Conservation (phyloP, 371 early-diverging fungal species). For the Rhizomucor pusillus region DNA sequence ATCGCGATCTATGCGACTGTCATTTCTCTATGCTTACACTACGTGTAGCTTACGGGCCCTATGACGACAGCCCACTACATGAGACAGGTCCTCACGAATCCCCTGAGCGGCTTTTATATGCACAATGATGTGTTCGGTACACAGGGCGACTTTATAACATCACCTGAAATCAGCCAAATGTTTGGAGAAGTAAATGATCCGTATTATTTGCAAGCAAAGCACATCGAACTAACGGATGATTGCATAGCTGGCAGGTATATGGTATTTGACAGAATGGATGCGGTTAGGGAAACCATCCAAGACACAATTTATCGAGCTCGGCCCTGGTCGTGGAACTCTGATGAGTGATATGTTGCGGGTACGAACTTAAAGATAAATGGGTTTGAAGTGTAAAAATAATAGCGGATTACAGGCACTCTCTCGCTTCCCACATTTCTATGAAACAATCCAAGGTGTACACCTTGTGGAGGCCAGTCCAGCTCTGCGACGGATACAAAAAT, state of each 20-base stretch:
- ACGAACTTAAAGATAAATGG: slow-evolving; percentile 8
- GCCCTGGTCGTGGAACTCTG: slow-evolving; percentile 94
- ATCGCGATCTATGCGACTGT: not conserved
- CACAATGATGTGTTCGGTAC: slow-evolving; percentile 88
- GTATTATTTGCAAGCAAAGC: not conserved
- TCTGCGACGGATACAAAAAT: slow-evolving; percentile 69
- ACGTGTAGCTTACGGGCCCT: slow-evolving; percentile 70
- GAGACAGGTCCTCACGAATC: slow-evolving; percentile 85
- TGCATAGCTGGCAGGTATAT: slow-evolving; percentile 68
- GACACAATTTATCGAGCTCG: slow-evolving; percentile 84
- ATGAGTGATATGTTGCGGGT: slow-evolving; percentile 91
- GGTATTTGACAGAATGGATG: slow-evolving; percentile 79
- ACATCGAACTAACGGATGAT: too few relatives aligned
- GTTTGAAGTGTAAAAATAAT: not conserved
- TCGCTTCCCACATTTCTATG: slow-evolving; percentile 66
- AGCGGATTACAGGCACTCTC: slow-evolving; percentile 43
- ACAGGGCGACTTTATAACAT: slow-evolving; percentile 94
- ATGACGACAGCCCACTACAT: slow-evolving; percentile 88
- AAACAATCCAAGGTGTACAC: slow-evolving; percentile 65
- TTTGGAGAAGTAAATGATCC: slow-evolving; percentile 83
- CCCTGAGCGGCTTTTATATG: slow-evolving; percentile 92
- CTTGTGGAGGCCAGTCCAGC: slow-evolving; percentile 84
- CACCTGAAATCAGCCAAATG: slow-evolving; percentile 96
- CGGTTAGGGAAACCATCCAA: slow-evolving; percentile 54
- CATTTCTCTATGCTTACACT: not conserved